Percentiles rank a stretch among this genome's conserved stretches.
phyloP scores from a whole-genome alignment of 1,284 basidiomycete genomes.

The Microbotryum intermedium region DNA sequence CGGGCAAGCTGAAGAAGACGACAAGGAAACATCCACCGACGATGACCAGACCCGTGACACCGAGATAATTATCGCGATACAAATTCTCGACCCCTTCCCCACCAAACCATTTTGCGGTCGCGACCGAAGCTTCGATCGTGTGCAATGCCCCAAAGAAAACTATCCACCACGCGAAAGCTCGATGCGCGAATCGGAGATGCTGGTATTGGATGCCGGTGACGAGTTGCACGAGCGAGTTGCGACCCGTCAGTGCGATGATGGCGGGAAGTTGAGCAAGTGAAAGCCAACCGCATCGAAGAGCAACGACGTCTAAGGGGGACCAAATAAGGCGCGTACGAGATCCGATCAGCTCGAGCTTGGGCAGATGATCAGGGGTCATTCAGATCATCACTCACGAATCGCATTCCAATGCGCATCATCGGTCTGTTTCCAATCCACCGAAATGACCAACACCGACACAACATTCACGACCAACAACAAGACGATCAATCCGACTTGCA shows the following conservation, averaged over 20 bases:
- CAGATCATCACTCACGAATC: no score
- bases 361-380: no score
- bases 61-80: conserved; percentile 18
- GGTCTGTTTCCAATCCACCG: no score
- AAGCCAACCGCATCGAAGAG: conserved; percentile 23
- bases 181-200: background rate
- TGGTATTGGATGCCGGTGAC: conserved; percentile 26
- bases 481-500: conserved; percentile 16
- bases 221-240: conserved; percentile 23
- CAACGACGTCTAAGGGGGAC: conserved; percentile 16
- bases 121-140: conserved; percentile 23
- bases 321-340: background rate
- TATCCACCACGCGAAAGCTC: conserved; percentile 10
- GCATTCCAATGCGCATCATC: no score
- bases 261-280: conserved; percentile 23
- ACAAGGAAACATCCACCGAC: conserved; percentile 17
- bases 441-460: background rate
- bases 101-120: conserved; percentile 11
- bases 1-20: conserved; percentile 12
- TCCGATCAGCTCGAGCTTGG: no score
- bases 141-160: conserved; percentile 16
- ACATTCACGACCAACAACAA: conserved; percentile 11
- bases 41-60: conserved; percentile 19
- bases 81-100: conserved; percentile 10
- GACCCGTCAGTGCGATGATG: conserved; percentile 18